Base-by-base conservation (phyloP, 2,329 filamentous ascomycete genomes). In the Claviceps fusiformis region DNA sequence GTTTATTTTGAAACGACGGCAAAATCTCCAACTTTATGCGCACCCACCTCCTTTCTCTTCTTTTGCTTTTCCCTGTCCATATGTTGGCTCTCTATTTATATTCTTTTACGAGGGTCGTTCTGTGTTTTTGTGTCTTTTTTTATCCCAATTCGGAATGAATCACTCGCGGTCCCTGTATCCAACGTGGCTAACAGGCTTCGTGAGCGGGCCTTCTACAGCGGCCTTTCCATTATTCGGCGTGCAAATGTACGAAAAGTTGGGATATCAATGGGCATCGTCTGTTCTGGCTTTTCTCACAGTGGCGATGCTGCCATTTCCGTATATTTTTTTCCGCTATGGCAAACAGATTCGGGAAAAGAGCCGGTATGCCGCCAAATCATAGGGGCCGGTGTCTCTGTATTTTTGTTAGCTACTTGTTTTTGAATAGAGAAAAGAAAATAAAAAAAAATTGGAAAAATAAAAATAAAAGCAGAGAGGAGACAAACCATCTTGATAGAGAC, bases 221-320 rank as follows among this genome's bases (percentile, higher is more conserved):
- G 80, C 82, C 3, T 91, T 91, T 61, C 86, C 87, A 15, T 72
- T 90, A 2, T 90, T 91, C 66, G 85, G 85, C 17, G 77, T 81
- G 33, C 85, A 83, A 60, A 81, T 91, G 83, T 92, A 89, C 64
- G 66, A 78, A 9, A 75, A 71, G 31, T 73, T 91, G 29, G 87
- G 86, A 17, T 79, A 84, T 56, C 80, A 85, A 58, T 90, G 87
- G 86, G 82, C 81, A 8, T 79, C 80, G 1, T 80, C 73, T 45
- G 65, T 86, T 46, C 67, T 86, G 48, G 82, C 75, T 2, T 85
- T 85, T 59, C 62, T 85, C 53, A 79, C 81, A 1, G 63, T 85
- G 3, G 74, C 69, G 51, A 82, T 86, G 78, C 70, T 82, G 67
- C 82, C 82, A 0, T 83, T 85, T 57, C 82, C 82, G 4, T 82